phyloP scores from a whole-genome alignment of 352 stramenopile genomes.

The Sclerospora graminicola region DNA sequence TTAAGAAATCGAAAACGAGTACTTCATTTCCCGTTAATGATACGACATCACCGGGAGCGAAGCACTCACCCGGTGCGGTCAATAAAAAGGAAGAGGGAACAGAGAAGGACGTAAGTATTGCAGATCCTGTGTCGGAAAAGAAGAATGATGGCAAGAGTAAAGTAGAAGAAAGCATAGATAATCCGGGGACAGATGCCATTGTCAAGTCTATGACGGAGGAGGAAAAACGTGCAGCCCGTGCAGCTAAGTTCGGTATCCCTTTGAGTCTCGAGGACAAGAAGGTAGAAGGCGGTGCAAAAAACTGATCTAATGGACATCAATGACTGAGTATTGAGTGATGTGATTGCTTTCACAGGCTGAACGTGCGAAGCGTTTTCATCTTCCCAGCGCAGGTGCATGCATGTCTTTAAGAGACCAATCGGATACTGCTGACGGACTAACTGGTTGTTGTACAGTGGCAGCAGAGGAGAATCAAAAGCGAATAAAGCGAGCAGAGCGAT shows the following conservation, averaged over 20 bases:
- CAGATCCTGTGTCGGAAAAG: slow-evolving; percentile 2
- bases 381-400: slow-evolving; percentile 27
- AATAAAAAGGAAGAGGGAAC: slow-evolving; percentile 13
- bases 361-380: slow-evolving; percentile 73
- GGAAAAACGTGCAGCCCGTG: slow-evolving; percentile 67
- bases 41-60: not conserved
- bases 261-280: slow-evolving; percentile 69
- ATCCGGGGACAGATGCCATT: slow-evolving; percentile 8
- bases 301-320: not conserved
- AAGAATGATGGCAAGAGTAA: slow-evolving; percentile 4
- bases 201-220: slow-evolving; percentile 44
- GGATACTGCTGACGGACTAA: not conserved
- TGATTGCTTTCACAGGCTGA: slow-evolving; percentile 28
- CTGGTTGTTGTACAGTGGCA: slow-evolving; percentile 10
- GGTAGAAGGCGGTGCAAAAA: slow-evolving; percentile 13
- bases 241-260: slow-evolving; percentile 74
- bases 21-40: slow-evolving; percentile 16
- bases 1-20: slow-evolving; percentile 16
- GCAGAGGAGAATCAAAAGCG: slow-evolving; percentile 57
- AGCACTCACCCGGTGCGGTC: slow-evolving; percentile 2
- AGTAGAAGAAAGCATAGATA: slow-evolving; percentile 2
- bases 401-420: not conserved
- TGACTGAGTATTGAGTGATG: not conserved
- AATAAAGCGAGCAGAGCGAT: slow-evolving; percentile 64
- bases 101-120: slow-evolving; percentile 4